Evolutionary conservation across 345 rosid genomes (phyloP).

Genomic region (Jatropha curcas): DNA sequence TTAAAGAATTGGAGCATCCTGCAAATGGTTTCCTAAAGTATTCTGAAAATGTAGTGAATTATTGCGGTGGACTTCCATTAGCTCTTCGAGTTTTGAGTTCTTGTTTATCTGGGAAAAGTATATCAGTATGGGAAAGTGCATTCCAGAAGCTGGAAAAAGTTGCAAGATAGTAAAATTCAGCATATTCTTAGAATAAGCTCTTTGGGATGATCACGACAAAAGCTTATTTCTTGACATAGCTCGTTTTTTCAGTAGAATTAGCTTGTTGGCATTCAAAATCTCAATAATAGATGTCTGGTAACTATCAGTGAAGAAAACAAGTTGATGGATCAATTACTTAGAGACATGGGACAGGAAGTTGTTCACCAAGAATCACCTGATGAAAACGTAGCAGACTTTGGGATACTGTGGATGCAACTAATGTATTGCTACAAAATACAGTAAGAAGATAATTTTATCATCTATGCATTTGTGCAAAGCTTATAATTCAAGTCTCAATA

Average conservation of each 20-base stretch:
- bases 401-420: conserved; percentile 14
- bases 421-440: conserved; percentile 2
- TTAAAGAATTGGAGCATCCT: conserved; percentile 7
- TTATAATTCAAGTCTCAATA: not conserved
- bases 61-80: conserved; percentile 10
- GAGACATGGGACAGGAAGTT: conserved; percentile 24
- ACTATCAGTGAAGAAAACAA: conserved; percentile 5
- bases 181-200: conserved; percentile 15
- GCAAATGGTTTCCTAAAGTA: conserved; percentile 1
- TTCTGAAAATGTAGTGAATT: not conserved
- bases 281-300: conserved; percentile 10
- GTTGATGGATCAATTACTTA: conserved; percentile 16
- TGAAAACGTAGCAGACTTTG: conserved; percentile 20
- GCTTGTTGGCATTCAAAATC: conserved; percentile 10
- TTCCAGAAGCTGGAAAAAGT: conserved; percentile 15
- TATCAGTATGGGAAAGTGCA: conserved; percentile 23
- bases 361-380: conserved; percentile 21
- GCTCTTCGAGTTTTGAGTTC: conserved; percentile 14
- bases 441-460: conserved; percentile 1
- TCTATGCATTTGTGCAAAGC: not conserved
- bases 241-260: conserved; percentile 9
- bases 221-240: conserved; percentile 11
- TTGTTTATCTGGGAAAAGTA: conserved; percentile 2
- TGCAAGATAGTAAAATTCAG: conserved; percentile 19
- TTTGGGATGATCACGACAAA: conserved; percentile 15